Conservation (phyloP, 768 basidiomycete genomes). For the Lanmaoa pseudosensibilis region DNA sequence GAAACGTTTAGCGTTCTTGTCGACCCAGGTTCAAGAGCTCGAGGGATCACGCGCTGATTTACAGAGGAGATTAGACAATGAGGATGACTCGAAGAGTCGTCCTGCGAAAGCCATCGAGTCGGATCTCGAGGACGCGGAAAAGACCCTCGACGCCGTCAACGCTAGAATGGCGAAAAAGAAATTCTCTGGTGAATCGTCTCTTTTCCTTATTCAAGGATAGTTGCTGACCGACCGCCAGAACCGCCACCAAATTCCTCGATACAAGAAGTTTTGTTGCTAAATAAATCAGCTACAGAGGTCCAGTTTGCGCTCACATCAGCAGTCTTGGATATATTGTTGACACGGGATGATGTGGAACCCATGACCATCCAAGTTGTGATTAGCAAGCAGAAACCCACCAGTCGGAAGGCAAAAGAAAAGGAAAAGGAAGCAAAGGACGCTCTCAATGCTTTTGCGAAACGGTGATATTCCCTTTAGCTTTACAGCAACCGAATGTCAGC, state of each 20-base stretch:
- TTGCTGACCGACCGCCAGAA: constrained; percentile 11
- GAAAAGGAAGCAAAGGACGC: constrained; percentile 1
- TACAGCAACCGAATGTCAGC: not conserved
- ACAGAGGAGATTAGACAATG: not conserved
- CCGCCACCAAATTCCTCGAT: not conserved
- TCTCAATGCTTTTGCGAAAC: constrained; percentile 13
- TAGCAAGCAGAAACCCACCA: not conserved
- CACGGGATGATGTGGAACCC: constrained; percentile 17
- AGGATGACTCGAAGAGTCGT: not conserved
- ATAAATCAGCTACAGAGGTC: constrained; percentile 6
- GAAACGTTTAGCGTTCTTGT: constrained; percentile 24
- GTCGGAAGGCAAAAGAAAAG: not conserved
- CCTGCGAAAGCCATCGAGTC: constrained; percentile 8
- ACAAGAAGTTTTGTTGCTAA: not conserved
- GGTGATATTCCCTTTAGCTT: constrained; percentile 8
- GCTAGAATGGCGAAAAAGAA: constrained; percentile 20
- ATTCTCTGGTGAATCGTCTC: constrained; percentile 18
- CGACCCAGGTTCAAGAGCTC: constrained; percentile 15
- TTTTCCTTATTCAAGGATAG: not conserved
- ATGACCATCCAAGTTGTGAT: constrained; percentile 14
- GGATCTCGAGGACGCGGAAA: constrained; percentile 19
- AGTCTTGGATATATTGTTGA: constrained; percentile 10
- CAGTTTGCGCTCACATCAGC: constrained; percentile 3
- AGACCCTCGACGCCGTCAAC: constrained; percentile 7
- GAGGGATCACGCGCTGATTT: constrained; percentile 8